Base-by-base conservation (phyloP, 2,329 filamentous ascomycete genomes). In the Periconia macrospinosa region DNA sequence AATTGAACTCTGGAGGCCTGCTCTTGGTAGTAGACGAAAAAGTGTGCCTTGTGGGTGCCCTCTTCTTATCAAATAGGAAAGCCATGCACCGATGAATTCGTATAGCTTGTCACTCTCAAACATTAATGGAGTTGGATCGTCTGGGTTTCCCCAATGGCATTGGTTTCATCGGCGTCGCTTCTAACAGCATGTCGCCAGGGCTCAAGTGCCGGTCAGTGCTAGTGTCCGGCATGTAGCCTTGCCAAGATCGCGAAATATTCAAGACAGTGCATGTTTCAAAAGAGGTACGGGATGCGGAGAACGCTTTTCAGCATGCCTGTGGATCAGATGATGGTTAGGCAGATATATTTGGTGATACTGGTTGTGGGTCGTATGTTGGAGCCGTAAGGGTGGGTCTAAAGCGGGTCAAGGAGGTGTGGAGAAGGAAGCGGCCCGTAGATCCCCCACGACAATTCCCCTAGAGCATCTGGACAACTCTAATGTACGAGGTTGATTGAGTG, bases 221-320 rank as follows among this genome's bases (percentile, higher is more conserved):
- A 6, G 43, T 48, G 49, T 53, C 45, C 42, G 30, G 54, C 47
- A 27, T 41, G 30, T 14, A 15, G 19, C 27, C 11, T 47, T 27
- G 58, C 58, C 50, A 56, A 57, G 57, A 48, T 9, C 18, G 46
- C 15, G 43, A 56, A 30, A 37, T 19, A 18, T 52, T 41, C 45
- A 47, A 58, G 17, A 53, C 57, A 30, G 37, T 58, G 18, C 20
- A 20, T 41, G 58, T 60, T 60, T 60, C 58, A 58, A 19, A 14
- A 42, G 45, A 30, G 41, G 47, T 13, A 52, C 41, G 5, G 3
- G 3, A 14, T 37, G 3, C 11, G 33, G 33, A n/a, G 33, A 3
- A n/a, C 11, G 33, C 33, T 37, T 37, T 13, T n/a, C 11, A 37
- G 15, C 15, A n/a, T n/a, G 15, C 33, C 33, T 37, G 33, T 3